These are phyloP conservation scores for Phaffomyces opuntiae DNA, from an alignment of 805 yeast species.

Conservation along the genomic window DNA sequence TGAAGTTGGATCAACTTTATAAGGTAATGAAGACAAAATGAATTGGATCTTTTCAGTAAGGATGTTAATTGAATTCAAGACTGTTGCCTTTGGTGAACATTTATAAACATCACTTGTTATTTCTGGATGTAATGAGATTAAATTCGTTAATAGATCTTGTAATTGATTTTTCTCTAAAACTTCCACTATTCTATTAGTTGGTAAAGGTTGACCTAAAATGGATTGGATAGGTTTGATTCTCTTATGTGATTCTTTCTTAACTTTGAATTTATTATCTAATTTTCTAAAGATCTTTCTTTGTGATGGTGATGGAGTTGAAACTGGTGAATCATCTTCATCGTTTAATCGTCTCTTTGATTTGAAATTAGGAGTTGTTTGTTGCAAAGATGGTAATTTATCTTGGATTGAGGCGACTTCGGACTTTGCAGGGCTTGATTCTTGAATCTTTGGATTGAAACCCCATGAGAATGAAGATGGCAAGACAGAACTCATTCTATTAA, in stretches of 20 bases:
- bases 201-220: conserved; percentile 52
- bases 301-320: conserved; percentile 1
- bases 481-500: conserved; percentile 12
- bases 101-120: conserved; percentile 40
- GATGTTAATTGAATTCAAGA: conserved; percentile 42
- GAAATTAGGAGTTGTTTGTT: not conserved
- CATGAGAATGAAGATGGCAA: conserved; percentile 19
- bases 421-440: conserved; percentile 20
- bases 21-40: conserved; percentile 54
- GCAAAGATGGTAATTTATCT: conserved; percentile 4
- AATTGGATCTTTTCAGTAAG: conserved; percentile 33
- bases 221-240: conserved; percentile 14
- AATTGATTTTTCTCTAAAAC: conserved; percentile 54
- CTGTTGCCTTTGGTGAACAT: conserved; percentile 53
- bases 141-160: conserved; percentile 41
- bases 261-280: conserved; percentile 8
- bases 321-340: conserved; percentile 11
- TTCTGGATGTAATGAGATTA: conserved; percentile 59
- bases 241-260: conserved; percentile 20
- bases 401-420: not conserved
- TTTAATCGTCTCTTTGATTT: conserved; percentile 12
- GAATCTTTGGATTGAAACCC: conserved; percentile 20
- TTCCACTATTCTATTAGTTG: conserved; percentile 60
- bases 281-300: conserved; percentile 2
- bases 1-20: conserved; percentile 61